Evolutionary conservation across 345 rosid species (phyloP), one percentile per base, ranked within the genome.

Genomic region (Eutrema yunnanense): DNA sequence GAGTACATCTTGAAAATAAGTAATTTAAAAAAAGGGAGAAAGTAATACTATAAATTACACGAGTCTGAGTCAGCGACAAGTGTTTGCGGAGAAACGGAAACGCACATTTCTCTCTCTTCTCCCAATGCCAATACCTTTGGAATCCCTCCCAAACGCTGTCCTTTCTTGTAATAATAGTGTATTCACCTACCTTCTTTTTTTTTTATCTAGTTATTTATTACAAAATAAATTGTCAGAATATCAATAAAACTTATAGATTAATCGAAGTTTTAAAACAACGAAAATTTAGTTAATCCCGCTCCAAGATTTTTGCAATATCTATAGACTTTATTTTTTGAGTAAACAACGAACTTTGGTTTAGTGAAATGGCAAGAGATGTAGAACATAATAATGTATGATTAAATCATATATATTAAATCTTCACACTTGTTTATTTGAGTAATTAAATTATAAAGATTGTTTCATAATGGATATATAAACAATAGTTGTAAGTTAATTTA

Each of bases 51-150:
- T 32, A 11, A 27, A 22, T 12, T 30, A 59, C 47, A 67, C 13
- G 73, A 74, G 73, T 66, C 53, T 74, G 73, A 74, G 78, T 74
- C 78, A 83, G 88, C 67, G 77, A 84, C 77, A 80, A 79, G 84
- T 87, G 82, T 81, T 56, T 77, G 98, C 98, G 97, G 96, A 92
- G 84, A 92, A 88, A 84, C 96, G 92, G 96, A 92, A 84, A 93
- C 96, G 98, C 89, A 79, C 57, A 58, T 50, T 36, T 62, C 68
- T 41, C 30, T 48, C 11, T 57, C 65, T 73, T 56, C 42, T 0
- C 9, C 77, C 60, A 47, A 56, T 58, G 81, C 93, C 96, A 86
- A 87, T 61, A 73, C 79, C 84, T 75, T 86, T 84, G 96, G 98
- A 88, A 86, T 90, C 86, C 60, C 16, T 73, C 66, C 72, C 67